phyloP scores from a whole-genome alignment of 108 stramenopile species.

The Aurantiochytrium sp. region DNA sequence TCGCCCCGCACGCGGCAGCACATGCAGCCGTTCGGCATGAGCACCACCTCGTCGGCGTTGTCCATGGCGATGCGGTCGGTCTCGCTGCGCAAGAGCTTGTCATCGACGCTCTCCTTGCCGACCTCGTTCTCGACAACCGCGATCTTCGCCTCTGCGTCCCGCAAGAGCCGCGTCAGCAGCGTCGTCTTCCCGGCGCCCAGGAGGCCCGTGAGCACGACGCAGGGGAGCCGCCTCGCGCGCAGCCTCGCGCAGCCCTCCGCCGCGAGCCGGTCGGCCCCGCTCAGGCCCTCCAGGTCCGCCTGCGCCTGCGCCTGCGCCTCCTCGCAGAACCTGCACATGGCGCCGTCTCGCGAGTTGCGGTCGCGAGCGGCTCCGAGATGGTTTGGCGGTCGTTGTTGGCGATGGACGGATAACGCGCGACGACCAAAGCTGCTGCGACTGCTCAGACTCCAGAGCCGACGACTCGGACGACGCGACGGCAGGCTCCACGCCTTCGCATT shows the following conservation, averaged over 20 bases:
- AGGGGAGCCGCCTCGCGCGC: constrained; percentile 41
- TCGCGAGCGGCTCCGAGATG: not conserved
- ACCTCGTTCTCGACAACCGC: constrained; percentile 99
- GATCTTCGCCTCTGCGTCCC: constrained; percentile 81
- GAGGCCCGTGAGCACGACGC: constrained; percentile 58
- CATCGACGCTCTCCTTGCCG: constrained; percentile 66
- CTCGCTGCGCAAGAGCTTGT: constrained; percentile 12
- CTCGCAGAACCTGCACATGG: constrained; percentile 22
- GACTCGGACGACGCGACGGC: too few species aligned
- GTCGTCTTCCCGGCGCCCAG: constrained; percentile 93
- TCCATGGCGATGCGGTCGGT: constrained; percentile 66
- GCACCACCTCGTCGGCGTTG: constrained; percentile 88
- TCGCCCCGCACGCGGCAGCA: constrained; percentile 98
- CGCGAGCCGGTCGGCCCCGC: not conserved
- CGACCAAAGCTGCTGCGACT: too few species aligned
- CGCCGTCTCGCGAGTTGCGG: not conserved
- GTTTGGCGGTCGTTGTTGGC: too few species aligned
- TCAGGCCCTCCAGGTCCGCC: not conserved
- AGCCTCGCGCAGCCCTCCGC: not conserved
- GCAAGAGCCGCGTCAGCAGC: constrained; percentile 93
- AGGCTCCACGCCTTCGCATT: too few species aligned
- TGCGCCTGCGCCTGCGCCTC: not conserved
- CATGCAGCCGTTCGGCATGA: constrained; percentile 99
- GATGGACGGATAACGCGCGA: too few species aligned
- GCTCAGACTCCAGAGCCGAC: too few species aligned